Base-by-base conservation (phyloP, 768 basidiomycete genomes). In the Cystofilobasidium bisporidii region DNA sequence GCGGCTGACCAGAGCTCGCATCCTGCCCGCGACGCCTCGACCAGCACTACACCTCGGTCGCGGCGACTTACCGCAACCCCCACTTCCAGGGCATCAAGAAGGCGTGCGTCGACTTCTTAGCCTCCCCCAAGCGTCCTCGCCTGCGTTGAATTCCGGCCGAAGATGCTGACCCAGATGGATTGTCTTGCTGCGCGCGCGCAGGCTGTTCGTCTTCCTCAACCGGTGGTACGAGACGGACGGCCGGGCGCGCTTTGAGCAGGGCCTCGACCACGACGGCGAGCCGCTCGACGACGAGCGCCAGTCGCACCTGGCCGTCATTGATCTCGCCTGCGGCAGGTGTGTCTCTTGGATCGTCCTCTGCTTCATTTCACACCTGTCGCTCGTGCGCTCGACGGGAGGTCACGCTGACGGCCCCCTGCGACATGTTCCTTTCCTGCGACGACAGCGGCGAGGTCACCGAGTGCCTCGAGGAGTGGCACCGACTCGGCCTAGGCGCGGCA, bases 371-470 rank as follows among this genome's bases (percentile, higher is more conserved):
- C n/a, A n/a, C n/a, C n/a, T n/a, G n/a, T n/a, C n/a, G n/a, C n/a
- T n/a, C n/a, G n/a, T n/a, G n/a, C n/a, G n/a, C n/a, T n/a, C n/a
- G n/a, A n/a, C n/a, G n/a, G n/a, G n/a, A n/a, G n/a, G n/a, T n/a
- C n/a, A n/a, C n/a, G n/a, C n/a, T n/a, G n/a, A n/a, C n/a, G n/a
- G n/a, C n/a, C n/a, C n/a, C n/a, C n/a, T n/a, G n/a, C n/a, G n/a
- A n/a, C n/a, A n/a, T n/a, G n/a, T n/a, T n/a, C n/a, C n/a, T n/a
- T n/a, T n/a, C n/a, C n/a, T n/a, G n/a, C n/a, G n/a, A n/a, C n/a
- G n/a, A 24, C 67, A 88, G 86, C 66, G 86, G 86, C 10, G 86
- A 87, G 76, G 85, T 80, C 0, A 86, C 85, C 6, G 65, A 83
- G 15, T 82, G 82, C 4, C 76, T 85, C 17, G 74, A 81, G 53